Base-by-base conservation (phyloP, 805 yeast genomes). In the Starmera dryadoides region DNA sequence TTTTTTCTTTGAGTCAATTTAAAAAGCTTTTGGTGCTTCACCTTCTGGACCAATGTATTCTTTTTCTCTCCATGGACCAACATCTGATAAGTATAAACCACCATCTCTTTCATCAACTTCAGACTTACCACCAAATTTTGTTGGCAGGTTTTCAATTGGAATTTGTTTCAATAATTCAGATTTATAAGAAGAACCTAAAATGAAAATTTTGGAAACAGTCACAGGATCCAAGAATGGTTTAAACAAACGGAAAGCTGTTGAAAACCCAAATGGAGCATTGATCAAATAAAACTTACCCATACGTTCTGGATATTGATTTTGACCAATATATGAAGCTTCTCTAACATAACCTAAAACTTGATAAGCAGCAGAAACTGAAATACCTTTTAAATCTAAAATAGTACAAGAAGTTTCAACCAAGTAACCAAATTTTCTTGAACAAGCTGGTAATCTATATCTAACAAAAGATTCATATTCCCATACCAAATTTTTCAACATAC, bases 391-490 rank as follows among this genome's bases (percentile, higher is more conserved):
- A 60, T 93, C 98, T 70, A 93, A 69, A 52, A 93, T 85, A 30
- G 98, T 91, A 69, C 98, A 93, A 6, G 96, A 86, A 16, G 98
- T 93, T 71, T 93, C 98, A 39, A 91, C 80, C 45, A 93, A 69
- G 47, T 67, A 61, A 26, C 88, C 89, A 18, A 71, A 71, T 59
- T 79, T 74, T 65, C 98, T 83, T 10, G 96, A 86, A 55, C 95
- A 86, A 8, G 98, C 98, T 23, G 98, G 96, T 52, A 93, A 72
- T 61, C 98, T 79, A 65, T 76, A 79, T 48, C 69, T 73, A 41
- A 79, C 81, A 61, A 93, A 88, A 32, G 94, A 74, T 70, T 93
- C 98, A 63, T 93, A 93, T 66, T 93, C 98, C 96, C 96, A 88
- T 39, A 89, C 96, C 53, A 93, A 72, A 64, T 93, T 93, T 67